A percentile compares a stretch with the other conserved stretches of the same genome.
phyloP scores from a whole-genome alignment of 225 moss, liverwort and hornwort genomes.

The Polytrichum commune region DNA sequence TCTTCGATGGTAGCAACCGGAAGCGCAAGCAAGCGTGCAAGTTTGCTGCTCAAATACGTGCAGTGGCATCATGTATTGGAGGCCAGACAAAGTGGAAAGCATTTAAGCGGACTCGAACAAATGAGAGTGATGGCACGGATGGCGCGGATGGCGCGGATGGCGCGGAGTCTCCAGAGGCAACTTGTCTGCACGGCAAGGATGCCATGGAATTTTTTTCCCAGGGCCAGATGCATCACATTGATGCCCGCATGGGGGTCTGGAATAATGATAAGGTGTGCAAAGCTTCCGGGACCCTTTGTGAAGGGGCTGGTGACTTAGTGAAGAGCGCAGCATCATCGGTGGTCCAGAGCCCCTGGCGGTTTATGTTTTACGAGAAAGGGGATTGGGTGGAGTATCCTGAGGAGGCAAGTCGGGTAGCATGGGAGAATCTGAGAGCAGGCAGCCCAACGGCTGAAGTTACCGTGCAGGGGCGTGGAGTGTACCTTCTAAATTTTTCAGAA shows the following conservation, averaged over 20 bases:
- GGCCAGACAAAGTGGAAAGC: slow-evolving; percentile 24
- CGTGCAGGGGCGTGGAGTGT: slow-evolving; percentile 6
- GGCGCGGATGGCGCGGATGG: not conserved
- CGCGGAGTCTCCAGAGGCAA: not conserved
- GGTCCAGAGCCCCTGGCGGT: slow-evolving; percentile 30
- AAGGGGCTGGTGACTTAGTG: too few relatives aligned
- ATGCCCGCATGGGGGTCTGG: slow-evolving; percentile 7
- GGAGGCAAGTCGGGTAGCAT: slow-evolving; percentile 32
- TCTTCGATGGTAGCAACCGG: slow-evolving; percentile 7
- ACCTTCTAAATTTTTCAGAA: slow-evolving; percentile 15
- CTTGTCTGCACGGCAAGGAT: slow-evolving; percentile 13
- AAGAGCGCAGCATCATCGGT: too few relatives aligned
- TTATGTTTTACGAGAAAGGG: slow-evolving; percentile 47
- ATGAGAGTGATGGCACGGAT: not conserved
- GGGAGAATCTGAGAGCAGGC: slow-evolving; percentile 27
- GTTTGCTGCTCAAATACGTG: not conserved
- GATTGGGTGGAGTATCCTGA: slow-evolving; percentile 43
- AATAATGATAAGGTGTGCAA: not conserved
- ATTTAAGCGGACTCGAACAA: slow-evolving; percentile 23
- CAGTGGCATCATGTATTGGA: slow-evolving; percentile 1
- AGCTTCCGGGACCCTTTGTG: too few relatives aligned
- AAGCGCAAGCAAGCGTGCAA: slow-evolving; percentile 33
- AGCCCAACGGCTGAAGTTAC: slow-evolving; percentile 26
- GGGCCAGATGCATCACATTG: slow-evolving; percentile 8
- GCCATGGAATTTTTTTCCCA: not conserved